Base-by-base conservation (phyloP, 164 flowering plant species). In the Vitis rupestris region DNA sequence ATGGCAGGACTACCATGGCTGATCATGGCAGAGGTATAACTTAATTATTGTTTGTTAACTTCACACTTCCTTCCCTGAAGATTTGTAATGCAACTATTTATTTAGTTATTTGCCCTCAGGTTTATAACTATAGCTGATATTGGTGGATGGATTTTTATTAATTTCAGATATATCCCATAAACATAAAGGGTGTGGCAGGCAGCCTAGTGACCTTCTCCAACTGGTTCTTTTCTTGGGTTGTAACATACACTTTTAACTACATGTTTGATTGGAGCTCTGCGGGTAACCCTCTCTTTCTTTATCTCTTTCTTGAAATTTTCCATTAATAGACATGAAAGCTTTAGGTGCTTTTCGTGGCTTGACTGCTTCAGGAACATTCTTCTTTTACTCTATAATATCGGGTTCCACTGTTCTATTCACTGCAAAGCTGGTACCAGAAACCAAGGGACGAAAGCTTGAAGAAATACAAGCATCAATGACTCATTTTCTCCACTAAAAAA, bases 151-250 rank as follows among this genome's bases (percentile, higher is more conserved):
- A 9, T 14, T n/a, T 56, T 0, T 9, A 49, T 13, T 31, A 50
- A 1, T 75, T 70, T 60, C 70, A 76, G 82, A 76, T 80, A 66
- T 80, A 70, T 59, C 82, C 82, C 13, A 66, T 80, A 13, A 76
- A 80, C 47, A 71, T 73, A 52, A 80, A 73, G 65, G 82, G 83
- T 7, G 16, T 44, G 19, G 83, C 80, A 50, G 83, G 80, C 27
- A 80, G 83, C 70, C 57, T 80, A 2, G 78, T 64, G 70, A 68
- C 69, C 3, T 63, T 80, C 9, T 69, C 73, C n/a, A 68, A 70
- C 66, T 71, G 81, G 78, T 49, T 74, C 29, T 62, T 73, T 48
- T 52, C 74, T 2, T 80, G 83, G 83, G 49, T 74, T 51, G 61
- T 77, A 1, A 19, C 49, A 9, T 63, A 63, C 1, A 63, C 66